phyloP scores from a whole-genome alignment of 2,329 filamentous ascomycete genomes.

The Paraphaeosphaeria sporulosa region DNA sequence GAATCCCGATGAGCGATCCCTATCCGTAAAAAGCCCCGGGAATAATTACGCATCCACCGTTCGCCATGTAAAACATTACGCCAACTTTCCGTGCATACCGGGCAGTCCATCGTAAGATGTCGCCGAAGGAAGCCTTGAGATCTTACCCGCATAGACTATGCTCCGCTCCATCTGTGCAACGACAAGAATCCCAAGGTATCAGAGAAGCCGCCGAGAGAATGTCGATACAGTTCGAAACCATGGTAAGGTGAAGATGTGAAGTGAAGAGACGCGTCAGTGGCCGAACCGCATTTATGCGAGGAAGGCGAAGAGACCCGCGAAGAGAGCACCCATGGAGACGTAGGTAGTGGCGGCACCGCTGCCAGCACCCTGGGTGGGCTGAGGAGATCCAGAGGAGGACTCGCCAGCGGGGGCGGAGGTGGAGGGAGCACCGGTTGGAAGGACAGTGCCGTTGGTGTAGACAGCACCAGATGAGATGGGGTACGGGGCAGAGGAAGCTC shows the following conservation, averaged over 20 bases:
- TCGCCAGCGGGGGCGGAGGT: not conserved
- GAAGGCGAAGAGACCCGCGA: constrained; percentile 7
- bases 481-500: not conserved
- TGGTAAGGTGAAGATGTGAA: constrained; percentile 2
- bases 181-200: not conserved
- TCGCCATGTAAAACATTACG: constrained; percentile 11
- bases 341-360: constrained; percentile 5
- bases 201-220: constrained; percentile 11
- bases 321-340: constrained; percentile 4
- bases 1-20: constrained; percentile 11
- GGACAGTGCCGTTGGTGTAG: constrained; percentile 3
- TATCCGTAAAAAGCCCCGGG: constrained; percentile 2
- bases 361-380: not conserved
- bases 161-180: constrained; percentile 10
- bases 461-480: constrained; percentile 1
- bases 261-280: constrained; percentile 1
- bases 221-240: constrained; percentile 3
- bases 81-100: constrained; percentile 5
- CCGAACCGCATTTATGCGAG: constrained; percentile 4
- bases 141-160: constrained; percentile 10
- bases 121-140: constrained; percentile 6
- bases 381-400: not conserved
- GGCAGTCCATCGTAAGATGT: not conserved
- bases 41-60: constrained; percentile 11
- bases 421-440: not conserved